Base-by-base conservation (phyloP, 331 rosid genomes). In the Rhamnella rubrinervis region DNA sequence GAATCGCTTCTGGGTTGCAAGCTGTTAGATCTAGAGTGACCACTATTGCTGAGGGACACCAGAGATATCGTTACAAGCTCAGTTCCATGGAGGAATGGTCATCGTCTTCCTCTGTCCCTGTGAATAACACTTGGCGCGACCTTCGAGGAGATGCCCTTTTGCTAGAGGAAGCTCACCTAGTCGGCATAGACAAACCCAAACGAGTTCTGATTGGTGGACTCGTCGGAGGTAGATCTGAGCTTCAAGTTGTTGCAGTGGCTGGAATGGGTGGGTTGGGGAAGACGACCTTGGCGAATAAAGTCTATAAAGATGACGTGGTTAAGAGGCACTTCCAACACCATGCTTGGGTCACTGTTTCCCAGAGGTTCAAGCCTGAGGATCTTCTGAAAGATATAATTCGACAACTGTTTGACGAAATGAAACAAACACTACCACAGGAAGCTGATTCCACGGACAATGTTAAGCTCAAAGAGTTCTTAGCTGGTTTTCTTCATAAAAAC, bases 111-210 rank as follows among this genome's bases (percentile, higher is more conserved):
- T 23, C 23, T 23, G 23, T 23, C 23, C 23, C 23, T 23, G 23
- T 23, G 23, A 23, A 40, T 12, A 40, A 40, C 1, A 8, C 20
- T 1, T 7, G 18, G 41, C 6, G 8, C 6, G 63, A 55, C 31
- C 23, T 23, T 35, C 58, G 72, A 37, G 49, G 47, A 15, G 63
- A 68, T 4, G 62, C 62, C 16, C 38, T 40, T 39, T 63, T 68
- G 10, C 15, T 55, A 19, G 20, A 55, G 8, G 58, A 53, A 38
- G 18, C 6, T 2, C 50, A 55, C 1, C 47, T 68, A 18, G 72
- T 53, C 5, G 72, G 72, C 25, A 68, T 68, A 10, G 63, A 68
- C 12, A 50, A 37, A 10, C 75, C 61, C 12, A 71, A 71, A 37
- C 19, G 35, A 9, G 47, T 51, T 20, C 68, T 71, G 10, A 19